Base-by-base conservation (phyloP, 352 stramenopile species). In the Phytophthora europaea region DNA sequence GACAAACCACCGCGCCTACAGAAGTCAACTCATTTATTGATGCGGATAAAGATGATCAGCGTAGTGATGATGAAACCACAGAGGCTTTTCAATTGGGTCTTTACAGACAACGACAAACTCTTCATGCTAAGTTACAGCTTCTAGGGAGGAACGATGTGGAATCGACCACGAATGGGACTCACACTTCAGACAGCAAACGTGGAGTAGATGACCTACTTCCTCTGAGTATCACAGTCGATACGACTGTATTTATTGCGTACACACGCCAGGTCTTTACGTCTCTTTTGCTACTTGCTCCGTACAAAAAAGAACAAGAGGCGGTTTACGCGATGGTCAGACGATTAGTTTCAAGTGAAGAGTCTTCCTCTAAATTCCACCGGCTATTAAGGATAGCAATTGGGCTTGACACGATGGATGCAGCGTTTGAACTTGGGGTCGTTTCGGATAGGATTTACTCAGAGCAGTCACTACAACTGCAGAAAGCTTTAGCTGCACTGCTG, bases 171-270 rank as follows among this genome's bases (percentile, higher is more conserved):
- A 34, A 31, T 13, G 59, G 50, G 18, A 50, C 53, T 16, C 9
- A 61, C 2, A 12, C 8, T 53, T 4, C 36, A 6, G 48, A 65
- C 31, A 54, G 16, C n/a, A 72, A 68, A 4, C 10, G 23, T 10
- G 40, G 33, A 26, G 28, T 58, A 10, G 54, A 73, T 18, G 76
- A 81, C 12, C 22, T 71, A 16, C 9, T 82, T 45, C 82, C 78
- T n/a, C 63, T 86, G n/a, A 62, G 73, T 3, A 28, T 82, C 22
- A 43, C 61, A 7, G 60, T 79, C 22, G 78, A 88, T 53, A 64
- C 64, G 20, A 64, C 68, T 16, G 5, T 86, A 23, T 69, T 68
- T 18, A 47, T 86, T 23, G 33, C 64, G 13, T 88, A 87, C 48
- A 59, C 78, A 6, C 73, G 78, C 9, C 67, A 79, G 34, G 43